Base-by-base conservation (phyloP, 1,139 yeast genomes). In the Taphrina wiesneri region DNA sequence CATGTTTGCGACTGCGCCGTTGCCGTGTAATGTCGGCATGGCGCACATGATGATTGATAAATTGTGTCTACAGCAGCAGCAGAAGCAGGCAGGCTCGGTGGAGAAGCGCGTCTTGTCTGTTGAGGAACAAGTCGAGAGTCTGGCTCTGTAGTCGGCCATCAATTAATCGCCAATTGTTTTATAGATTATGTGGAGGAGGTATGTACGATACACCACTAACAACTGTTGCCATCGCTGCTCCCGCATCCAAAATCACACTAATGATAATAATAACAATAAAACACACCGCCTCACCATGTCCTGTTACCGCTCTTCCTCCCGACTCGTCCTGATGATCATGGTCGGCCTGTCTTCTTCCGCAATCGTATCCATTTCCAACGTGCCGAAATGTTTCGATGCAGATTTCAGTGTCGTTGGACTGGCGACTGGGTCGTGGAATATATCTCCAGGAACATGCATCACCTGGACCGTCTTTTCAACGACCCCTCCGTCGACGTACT, bases 1-100 rank as follows among this genome's bases (percentile, higher is more conserved):
- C 57, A 60, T 60, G 49, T 60, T 60, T 32, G 45, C 64, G 26
- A 60, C 64, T 11, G 57, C 57, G 9, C 64, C 64, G 13, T 54
- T 60, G 25, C 64, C 64, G 2, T 60, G 56, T 45, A 60, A 60
- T 51, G 54, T 60, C 41, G 64, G 28, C 51, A 60, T 60, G 64
- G 57, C 57, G 3, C 57, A 53, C 30, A 7, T 26, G 23, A 34
- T 45, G 39, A 39, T 60, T n/a, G 64, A 60, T n/a, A 19, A 19
- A 13, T 47, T 59, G 6, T 19, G 51, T 30, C 34, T 30, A 11
- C 11, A 6, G 34, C 6, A 6, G 34, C 34, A 6, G 34, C 9
- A 11, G 34, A 6, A 30, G 34, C 34, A 6, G 34, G 34, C 34
- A 30, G 34, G 34, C 34, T 6, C 34, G 11, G 11, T 30, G 19